Evolutionary conservation across 768 basidiomycete genomes (phyloP).

Genomic region (Aureoboletus auriporus): DNA sequence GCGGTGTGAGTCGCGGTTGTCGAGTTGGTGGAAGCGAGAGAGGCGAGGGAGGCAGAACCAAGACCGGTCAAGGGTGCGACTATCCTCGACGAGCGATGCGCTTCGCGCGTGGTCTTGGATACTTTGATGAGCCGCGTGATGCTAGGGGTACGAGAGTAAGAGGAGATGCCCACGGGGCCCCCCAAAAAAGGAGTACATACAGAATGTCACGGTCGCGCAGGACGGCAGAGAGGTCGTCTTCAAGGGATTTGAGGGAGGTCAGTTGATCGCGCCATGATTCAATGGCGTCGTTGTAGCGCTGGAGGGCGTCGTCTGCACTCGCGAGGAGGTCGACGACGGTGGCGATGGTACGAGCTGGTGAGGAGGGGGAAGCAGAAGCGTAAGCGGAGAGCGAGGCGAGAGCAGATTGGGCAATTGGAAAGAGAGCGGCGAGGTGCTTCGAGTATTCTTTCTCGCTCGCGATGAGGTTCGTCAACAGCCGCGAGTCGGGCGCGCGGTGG

Average conservation of each 20-base stretch:
- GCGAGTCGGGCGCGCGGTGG: constrained; percentile 68
- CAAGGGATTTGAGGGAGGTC: constrained; percentile 55
- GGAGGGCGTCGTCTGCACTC: constrained; percentile 65
- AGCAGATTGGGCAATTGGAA: constrained; percentile 57
- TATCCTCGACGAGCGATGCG: constrained; percentile 28
- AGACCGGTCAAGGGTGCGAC: constrained; percentile 18
- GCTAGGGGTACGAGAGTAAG: constrained; percentile 31
- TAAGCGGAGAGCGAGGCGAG: constrained; percentile 69
- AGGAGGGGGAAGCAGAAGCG: constrained; percentile 56
- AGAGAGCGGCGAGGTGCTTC: constrained; percentile 52
- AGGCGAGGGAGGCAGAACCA: constrained; percentile 43
- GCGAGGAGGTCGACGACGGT: constrained; percentile 56
- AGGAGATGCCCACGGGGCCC: neutral
- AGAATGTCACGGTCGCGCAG: constrained; percentile 73
- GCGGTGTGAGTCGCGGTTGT: constrained; percentile 15
- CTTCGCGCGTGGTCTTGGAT: constrained; percentile 51
- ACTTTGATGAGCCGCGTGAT: constrained; percentile 78
- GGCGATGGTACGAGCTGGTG: constrained; percentile 15
- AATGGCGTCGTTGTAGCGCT: constrained; percentile 53
- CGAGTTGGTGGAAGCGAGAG: constrained; percentile 33
- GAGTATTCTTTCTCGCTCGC: constrained; percentile 68
- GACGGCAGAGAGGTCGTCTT: constrained; percentile 70
- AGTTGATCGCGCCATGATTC: constrained; percentile 66
- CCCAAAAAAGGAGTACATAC: constrained; percentile 39
- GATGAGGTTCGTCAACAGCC: constrained; percentile 66